Base-by-base conservation (phyloP, 106 monocot species). In the Dioscorea zingiberensis region DNA sequence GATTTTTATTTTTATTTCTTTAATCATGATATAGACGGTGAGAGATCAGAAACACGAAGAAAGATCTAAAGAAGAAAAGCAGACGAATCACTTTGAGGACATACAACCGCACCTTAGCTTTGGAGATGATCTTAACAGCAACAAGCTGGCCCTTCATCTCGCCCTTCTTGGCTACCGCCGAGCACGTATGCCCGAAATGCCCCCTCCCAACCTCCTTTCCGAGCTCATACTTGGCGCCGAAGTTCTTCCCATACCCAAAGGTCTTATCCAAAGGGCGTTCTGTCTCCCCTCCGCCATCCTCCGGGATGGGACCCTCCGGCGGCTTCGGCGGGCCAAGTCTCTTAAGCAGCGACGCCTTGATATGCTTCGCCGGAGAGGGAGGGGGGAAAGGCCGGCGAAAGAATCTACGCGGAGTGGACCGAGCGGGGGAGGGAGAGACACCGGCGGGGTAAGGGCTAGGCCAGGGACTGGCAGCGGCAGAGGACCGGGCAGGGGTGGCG, bases 161-260 rank as follows among this genome's bases (percentile, higher is more conserved):
- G 26, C 90, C 90, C 69, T 85, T 90, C 72, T 77, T 82, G 15
- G 63, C 90, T 44, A 71, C 64, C 27, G 85, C 90, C 10, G 73
- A 69, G 80, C 85, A 82, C 4, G 90, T 90, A 51, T 90, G 85
- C 21, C 89, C 89, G 46, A 90, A 90, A 75, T 90, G 89, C 58
- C 89, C 89, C 8, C 79, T 58, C 11, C 89, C 89, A 25, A 90
- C 82, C 73, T 90, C 89, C 73, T 85, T 85, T 48, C 85, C 83
- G 25, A 90, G 60, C 85, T 90, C 90, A 53, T 80, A 90, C 77
- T 80, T 85, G 1, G 82, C 82, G 65, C 54, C 74, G 44, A 90
- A 83, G 55, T 85, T 83, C 69, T 76, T 83, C 74, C 74, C 79
- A 26, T 82, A 90, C 22, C 90, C 90, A 63, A 90, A 90, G 62